Conservation (phyloP, 225 moss, liverwort and hornwort species). For the Lunularia cruciata region DNA sequence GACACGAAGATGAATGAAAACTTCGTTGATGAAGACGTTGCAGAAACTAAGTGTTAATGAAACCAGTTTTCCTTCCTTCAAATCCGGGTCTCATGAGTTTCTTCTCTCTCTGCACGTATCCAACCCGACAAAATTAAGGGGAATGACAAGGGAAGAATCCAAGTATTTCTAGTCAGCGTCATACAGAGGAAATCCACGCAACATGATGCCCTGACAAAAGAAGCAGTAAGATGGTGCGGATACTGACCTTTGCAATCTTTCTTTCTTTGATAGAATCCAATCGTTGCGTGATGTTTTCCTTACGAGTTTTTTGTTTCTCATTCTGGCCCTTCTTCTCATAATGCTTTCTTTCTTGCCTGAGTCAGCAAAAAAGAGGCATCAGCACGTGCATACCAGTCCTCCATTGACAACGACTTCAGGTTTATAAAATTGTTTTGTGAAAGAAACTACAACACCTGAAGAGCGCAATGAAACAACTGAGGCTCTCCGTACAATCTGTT, state of each 20-base stretch:
- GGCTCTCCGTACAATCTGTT: no score
- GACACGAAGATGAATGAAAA: not conserved
- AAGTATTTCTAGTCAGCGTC: no score
- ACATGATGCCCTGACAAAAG: no score
- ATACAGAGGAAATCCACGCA: no score
- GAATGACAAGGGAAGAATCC: no score
- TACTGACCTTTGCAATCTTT: conserved; percentile 70
- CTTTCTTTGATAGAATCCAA: conserved; percentile 73
- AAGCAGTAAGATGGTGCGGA: not conserved
- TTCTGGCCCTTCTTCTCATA: conserved; percentile 60
- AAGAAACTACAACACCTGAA: no score
- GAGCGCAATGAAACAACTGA: no score
- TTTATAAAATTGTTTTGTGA: no score
- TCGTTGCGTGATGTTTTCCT: conserved; percentile 82
- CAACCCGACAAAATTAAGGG: conserved; percentile 15
- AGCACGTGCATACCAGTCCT: not conserved
- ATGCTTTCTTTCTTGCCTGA: conserved; percentile 90
- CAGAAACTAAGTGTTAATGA: conserved; percentile 55
- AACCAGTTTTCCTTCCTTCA: conserved; percentile 91
- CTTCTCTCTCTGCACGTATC: conserved; percentile 80
- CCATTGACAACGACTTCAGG: no score
- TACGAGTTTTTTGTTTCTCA: conserved; percentile 66
- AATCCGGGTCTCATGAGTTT: conserved; percentile 93
- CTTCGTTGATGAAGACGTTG: no score
- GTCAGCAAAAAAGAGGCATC: conserved; percentile 7